phyloP scores from a whole-genome alignment of 441 rosid species.

The Sinapis alba region DNA sequence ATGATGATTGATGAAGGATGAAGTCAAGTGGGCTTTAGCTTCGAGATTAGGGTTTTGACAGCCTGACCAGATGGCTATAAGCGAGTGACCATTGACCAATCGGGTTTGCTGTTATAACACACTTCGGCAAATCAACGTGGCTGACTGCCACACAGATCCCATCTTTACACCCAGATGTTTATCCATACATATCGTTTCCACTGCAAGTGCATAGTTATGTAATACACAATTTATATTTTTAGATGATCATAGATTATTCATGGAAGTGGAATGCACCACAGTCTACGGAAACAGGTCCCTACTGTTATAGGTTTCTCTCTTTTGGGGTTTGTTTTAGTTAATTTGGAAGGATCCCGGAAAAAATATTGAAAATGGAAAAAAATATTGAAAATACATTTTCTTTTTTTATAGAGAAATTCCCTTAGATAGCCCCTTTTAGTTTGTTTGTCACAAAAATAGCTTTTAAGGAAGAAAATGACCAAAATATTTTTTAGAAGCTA shows the following conservation, averaged over 20 bases:
- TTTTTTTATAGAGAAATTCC: too few species aligned
- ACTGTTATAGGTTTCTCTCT: slow-evolving; percentile 21
- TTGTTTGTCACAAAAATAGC: too few species aligned
- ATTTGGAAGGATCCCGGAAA: slow-evolving; percentile 21
- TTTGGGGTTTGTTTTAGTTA: slow-evolving; percentile 12
- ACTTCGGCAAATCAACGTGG: slow-evolving; percentile 6
- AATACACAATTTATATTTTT: background rate
- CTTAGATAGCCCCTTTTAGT: too few species aligned
- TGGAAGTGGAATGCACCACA: slow-evolving; percentile 25
- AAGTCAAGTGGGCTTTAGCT: slow-evolving; percentile 24
- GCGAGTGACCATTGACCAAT: slow-evolving; percentile 11
- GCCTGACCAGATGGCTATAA: slow-evolving; percentile 22
- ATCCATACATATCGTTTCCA: slow-evolving; percentile 15
- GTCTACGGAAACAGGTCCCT: slow-evolving; percentile 30
- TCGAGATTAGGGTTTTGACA: slow-evolving; percentile 26
- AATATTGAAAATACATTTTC: too few species aligned
- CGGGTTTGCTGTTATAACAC: slow-evolving; percentile 3
- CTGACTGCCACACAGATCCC: slow-evolving; percentile 24
- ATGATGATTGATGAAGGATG: background rate
- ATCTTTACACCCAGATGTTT: slow-evolving; percentile 6
- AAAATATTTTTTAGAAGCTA: too few species aligned
- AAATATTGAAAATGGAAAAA: too few species aligned
- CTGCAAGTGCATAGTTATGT: slow-evolving; percentile 21
- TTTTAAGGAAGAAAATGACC: too few species aligned
- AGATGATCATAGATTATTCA: slow-evolving; percentile 17